Evolutionary conservation across 2,329 filamentous ascomycete genomes (phyloP), one percentile per base, ranked within the genome.

Genomic region (Trichoderma sp.): DNA sequence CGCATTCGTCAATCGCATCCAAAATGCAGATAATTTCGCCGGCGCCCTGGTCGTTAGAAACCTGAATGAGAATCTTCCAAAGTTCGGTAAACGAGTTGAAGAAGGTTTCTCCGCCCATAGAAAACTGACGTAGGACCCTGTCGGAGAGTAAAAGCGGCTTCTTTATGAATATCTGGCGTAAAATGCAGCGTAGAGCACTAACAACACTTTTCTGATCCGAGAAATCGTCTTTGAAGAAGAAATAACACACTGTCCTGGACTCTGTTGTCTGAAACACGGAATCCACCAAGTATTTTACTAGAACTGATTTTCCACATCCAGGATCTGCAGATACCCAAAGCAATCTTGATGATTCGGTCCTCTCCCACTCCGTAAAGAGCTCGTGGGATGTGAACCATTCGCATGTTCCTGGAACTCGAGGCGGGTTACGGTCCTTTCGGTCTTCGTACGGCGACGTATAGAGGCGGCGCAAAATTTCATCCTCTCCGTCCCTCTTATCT

Each of bases 201-300:
- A 70, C 70, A 5, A 72, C 35, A 11, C 59, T 76, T 19, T 70
- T 79, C 53, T 82, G 79, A 24, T 81, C 76, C 5, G 77, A 73
- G 31, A 76, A 77, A 33, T 82, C 81, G n/a, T 82, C 80, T 43
- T 82, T 82, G 75, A 83, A 83, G 72, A 83, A 84, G 73, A 82
- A 84, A 63, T 83, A 83, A 60, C 78, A 81, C 4, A 73, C 74
- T 0, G 73, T 78, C 21, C 72, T 73, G 0, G 63, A 64, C 1
- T 55, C 21, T 0, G 43, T 72, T 0, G 33, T 72, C 0, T 62
- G 64, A 2, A 82, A 68, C 0, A 76, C 63, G 0, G 72, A 19
- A 31, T 83, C 80, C 0, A 80, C 72, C 1, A 84, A 70, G 40
- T 77, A 75, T 68, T 72, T 81, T 14, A 79, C 75, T 1, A 84